These are phyloP conservation scores for Trichoderma harzianum DNA, from an alignment of 2,329 filamentous ascomycete species.

Conservation along the genomic window DNA sequence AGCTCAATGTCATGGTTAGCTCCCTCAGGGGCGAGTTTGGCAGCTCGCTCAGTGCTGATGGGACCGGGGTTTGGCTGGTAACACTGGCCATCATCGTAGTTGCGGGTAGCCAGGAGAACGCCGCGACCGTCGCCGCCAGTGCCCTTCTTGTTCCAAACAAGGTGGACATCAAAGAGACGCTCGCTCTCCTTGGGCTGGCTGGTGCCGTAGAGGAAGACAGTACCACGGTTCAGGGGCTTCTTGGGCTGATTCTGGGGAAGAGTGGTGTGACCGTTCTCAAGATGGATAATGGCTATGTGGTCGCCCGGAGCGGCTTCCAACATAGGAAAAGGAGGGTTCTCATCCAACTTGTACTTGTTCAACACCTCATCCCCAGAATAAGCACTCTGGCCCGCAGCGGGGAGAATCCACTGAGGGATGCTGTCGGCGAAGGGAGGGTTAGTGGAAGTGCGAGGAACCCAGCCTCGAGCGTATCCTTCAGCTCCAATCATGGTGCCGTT, in stretches of 20 bases:
- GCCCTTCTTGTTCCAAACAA: constrained; percentile 74
- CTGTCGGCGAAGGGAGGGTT: constrained; percentile 54
- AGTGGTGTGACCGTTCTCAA: constrained; percentile 75
- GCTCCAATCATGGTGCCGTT: constrained; percentile 71
- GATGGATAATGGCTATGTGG: constrained; percentile 62
- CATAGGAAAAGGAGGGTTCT: constrained; percentile 54
- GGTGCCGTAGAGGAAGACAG: constrained; percentile 74
- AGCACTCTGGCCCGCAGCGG: constrained; percentile 56
- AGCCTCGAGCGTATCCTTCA: constrained; percentile 73
- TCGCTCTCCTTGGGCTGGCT: constrained; percentile 51
- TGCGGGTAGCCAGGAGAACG: constrained; percentile 68
- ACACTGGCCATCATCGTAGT: constrained; percentile 89
- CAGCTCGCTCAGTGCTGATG: constrained; percentile 59
- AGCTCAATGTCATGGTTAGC: constrained; percentile 56
- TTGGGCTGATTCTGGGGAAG: constrained; percentile 51
- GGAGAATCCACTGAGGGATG: constrained; percentile 61
- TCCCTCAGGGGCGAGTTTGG: constrained; percentile 52
- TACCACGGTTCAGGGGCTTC: constrained; percentile 65
- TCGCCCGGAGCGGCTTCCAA: constrained; percentile 60
- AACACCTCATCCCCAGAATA: constrained; percentile 60
- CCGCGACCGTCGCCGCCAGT: constrained; percentile 78
- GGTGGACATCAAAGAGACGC: constrained; percentile 62
- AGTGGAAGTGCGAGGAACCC: constrained; percentile 51
- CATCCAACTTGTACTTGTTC: constrained; percentile 35
- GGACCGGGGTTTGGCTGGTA: constrained; percentile 67